Conservation (phyloP, 2,329 filamentous ascomycete species). For the Aspergillus flavus region DNA sequence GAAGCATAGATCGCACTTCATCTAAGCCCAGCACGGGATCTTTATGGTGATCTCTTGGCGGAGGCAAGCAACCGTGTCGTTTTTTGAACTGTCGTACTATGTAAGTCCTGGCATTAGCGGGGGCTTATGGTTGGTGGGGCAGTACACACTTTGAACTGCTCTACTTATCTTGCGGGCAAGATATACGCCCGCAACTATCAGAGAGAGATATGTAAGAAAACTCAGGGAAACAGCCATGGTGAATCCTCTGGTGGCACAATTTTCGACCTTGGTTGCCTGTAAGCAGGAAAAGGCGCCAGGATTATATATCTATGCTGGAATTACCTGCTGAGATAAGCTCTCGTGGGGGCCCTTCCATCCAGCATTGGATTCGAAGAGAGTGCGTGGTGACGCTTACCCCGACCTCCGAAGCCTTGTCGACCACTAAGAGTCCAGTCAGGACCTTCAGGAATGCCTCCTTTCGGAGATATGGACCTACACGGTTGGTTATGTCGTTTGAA, state of each 20-base stretch:
- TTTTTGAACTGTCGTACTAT: not conserved
- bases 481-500: not conserved
- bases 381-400: not conserved
- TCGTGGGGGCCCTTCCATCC: not conserved
- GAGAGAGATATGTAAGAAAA: not conserved
- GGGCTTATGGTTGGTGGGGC: not conserved
- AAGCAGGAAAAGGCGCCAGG: not conserved
- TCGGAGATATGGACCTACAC: not conserved
- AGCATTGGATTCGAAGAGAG: not conserved
- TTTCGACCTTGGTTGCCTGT: no score
- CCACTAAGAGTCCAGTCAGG: not conserved
- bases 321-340: not conserved
- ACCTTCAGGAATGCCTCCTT: not conserved
- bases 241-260: not conserved
- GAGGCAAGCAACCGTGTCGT: not conserved
- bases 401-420: no score
- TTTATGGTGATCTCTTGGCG: not conserved
- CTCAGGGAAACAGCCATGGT: not conserved
- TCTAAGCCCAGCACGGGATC: constrained; percentile 1
- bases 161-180: not conserved
- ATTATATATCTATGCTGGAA: not conserved
- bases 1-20: not conserved
- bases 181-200: not conserved
- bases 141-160: not conserved
- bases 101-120: not conserved